These are phyloP conservation scores for Nyctanthes arbortristis DNA, from an alignment of 257 asterid genomes.

Conservation along the genomic window DNA sequence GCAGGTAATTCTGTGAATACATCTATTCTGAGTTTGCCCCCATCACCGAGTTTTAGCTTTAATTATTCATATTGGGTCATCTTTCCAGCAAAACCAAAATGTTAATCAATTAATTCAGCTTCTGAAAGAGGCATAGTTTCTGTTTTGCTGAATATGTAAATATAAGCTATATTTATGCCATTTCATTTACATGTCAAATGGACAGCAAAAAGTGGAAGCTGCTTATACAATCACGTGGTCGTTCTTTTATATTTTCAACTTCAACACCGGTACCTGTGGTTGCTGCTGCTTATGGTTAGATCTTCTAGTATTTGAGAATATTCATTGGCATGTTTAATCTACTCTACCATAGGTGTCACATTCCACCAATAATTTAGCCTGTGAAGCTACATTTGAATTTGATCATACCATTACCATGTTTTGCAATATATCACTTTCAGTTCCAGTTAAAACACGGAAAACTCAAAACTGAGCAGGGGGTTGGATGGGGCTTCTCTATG, in stretches of 20 bases:
- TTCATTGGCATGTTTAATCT: slow-evolving; percentile 19
- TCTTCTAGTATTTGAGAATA: slow-evolving; percentile 7
- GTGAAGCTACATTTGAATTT: neutral
- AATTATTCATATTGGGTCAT: neutral
- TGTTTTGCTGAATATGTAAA: slow-evolving; percentile 7
- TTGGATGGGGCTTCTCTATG: neutral
- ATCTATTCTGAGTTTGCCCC: too few species aligned
- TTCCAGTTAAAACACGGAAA: neutral
- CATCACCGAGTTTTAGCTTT: neutral
- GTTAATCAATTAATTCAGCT: neutral
- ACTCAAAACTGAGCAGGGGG: neutral
- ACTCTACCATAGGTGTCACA: neutral
- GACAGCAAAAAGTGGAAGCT: slow-evolving; percentile 94
- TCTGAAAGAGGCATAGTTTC: neutral
- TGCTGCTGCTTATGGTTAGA: slow-evolving; percentile 93
- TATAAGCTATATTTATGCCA: slow-evolving; percentile 12
- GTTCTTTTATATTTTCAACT: slow-evolving; percentile 97
- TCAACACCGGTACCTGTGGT: slow-evolving; percentile 86
- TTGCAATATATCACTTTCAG: neutral
- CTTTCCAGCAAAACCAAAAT: slow-evolving; percentile 9
- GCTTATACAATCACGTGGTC: slow-evolving; percentile 92
- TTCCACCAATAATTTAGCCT: neutral
- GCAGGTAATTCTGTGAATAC: slow-evolving; percentile 85
- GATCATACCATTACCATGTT: neutral
- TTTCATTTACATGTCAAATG: slow-evolving; percentile 25